Evolutionary conservation across 768 basidiomycete species (phyloP), one percentile per base, ranked within the genome.

Genomic region (Psilocybe azurescens): DNA sequence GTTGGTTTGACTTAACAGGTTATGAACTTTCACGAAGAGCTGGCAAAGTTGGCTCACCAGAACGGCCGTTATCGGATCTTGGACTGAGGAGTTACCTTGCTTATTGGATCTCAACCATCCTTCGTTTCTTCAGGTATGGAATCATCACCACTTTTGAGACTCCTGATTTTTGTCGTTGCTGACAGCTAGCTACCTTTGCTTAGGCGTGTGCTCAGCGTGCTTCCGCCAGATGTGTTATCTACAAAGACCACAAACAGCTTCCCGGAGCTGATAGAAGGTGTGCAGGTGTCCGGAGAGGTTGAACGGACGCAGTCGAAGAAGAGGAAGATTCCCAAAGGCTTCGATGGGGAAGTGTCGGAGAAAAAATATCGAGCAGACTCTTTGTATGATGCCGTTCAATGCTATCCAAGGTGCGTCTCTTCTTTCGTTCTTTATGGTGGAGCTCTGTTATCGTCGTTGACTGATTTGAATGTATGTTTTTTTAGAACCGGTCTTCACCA

Each of bases 51-150:
- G 95, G 95, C 16, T 95, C 94, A 1, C 97, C 97, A 0, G 97
- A 99, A 77, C 87, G 97, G 8, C 97, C 97, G 1, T 80, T 99
- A 3, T 97, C 95, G 0, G 95, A 95, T 64, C 87, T 99, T 14
- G 97, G 97, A 6, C 81, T 96, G 10, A 86, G 92, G 57, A 91
- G 94, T 60, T 99, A 99, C 76, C 86, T 94, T 33, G 85, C 92
- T 7, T 95, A 89, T 72, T 96, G 94, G 94, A 86, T 92, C 2
- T 84, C 91, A 6, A 89, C 89, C 0, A 80, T 96, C 60, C 75
- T 95, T n/a, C 86, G 94, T 44, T 95, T 93, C 81, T 86, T 95
- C 73, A 81, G 89, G 89, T 90, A 44, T n/a, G 3, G 7, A 9
- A 9, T 39, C 38, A 39, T 39, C 38, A 39, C 2, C 14, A 39